Evolutionary conservation across 139 green algal species (phyloP).

Genomic region (Chlamydomonas urium): DNA sequence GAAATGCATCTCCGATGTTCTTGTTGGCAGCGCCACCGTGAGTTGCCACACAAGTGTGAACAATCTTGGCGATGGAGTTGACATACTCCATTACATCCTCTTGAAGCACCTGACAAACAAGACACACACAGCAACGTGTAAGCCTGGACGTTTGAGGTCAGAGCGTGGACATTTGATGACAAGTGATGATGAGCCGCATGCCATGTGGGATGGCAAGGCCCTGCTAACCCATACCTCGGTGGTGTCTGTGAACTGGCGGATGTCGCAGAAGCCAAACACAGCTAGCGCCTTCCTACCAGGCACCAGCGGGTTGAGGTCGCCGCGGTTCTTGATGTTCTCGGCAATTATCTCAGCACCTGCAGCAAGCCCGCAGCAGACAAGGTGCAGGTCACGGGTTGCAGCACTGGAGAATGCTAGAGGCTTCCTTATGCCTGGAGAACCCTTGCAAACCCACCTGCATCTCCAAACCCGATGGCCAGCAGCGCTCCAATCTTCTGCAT

Average conservation of each 20-base stretch:
- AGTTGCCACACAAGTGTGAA: slow-evolving; percentile 81
- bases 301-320: slow-evolving; percentile 92
- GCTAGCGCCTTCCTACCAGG: slow-evolving; percentile 62
- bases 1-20: slow-evolving; percentile 96
- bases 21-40: slow-evolving; percentile 95
- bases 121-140: not conserved
- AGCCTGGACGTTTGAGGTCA: too few species aligned
- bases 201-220: not conserved
- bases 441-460: slow-evolving; percentile 82
- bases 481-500: slow-evolving; percentile 88
- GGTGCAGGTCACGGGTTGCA: slow-evolving; percentile 77
- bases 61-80: slow-evolving; percentile 91
- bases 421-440: too few species aligned
- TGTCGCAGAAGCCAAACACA: slow-evolving; percentile 98
- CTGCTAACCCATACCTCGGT: slow-evolving; percentile 72
- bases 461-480: slow-evolving; percentile 90
- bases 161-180: too few species aligned
- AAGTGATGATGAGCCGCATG: not conserved
- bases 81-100: slow-evolving; percentile 98
- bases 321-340: slow-evolving; percentile 89
- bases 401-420: too few species aligned
- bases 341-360: slow-evolving; percentile 87
- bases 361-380: slow-evolving; percentile 92
- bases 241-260: slow-evolving; percentile 91
- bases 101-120: slow-evolving; percentile 30